These are phyloP conservation scores for Podaxis sp. DNA, from an alignment of 768 basidiomycete species.

Conservation along the genomic window DNA sequence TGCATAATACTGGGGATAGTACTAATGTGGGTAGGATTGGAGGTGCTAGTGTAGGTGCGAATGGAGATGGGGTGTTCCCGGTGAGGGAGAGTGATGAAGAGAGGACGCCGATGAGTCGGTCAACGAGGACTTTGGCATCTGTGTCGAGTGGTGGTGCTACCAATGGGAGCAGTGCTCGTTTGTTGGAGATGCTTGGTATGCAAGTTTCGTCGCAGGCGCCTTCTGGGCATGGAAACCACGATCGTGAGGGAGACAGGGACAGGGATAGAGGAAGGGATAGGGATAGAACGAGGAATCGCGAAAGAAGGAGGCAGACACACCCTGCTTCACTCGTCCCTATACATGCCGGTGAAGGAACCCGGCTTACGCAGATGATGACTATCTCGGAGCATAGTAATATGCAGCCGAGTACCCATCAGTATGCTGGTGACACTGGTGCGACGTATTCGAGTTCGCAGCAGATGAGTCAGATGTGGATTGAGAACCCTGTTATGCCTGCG, in stretches of 20 bases:
- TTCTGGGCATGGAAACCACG: not conserved
- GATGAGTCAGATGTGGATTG: not conserved
- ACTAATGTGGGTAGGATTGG: not conserved
- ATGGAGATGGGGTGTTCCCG: not conserved
- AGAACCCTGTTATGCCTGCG: not conserved
- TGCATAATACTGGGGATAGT: not conserved
- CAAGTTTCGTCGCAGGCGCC: not conserved
- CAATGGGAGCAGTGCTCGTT: not conserved
- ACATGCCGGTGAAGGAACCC: conserved; percentile 2
- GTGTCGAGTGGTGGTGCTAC: not conserved
- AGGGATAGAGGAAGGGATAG: conserved; percentile 7
- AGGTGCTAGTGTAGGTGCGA: not conserved
- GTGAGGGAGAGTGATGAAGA: conserved; percentile 12
- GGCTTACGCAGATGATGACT: conserved; percentile 9
- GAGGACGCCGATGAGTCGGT: conserved; percentile 10
- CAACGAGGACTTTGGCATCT: not conserved
- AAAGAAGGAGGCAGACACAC: conserved; percentile 5
- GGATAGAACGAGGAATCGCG: not conserved
- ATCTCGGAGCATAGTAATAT: conserved; percentile 1
- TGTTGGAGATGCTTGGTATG: not conserved
- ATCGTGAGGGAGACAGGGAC: not conserved
- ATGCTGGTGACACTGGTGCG: not conserved
- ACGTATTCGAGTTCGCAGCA: not conserved
- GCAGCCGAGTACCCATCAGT: conserved; percentile 1
- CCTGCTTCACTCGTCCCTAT: conserved; percentile 1